Base-by-base conservation (phyloP, 2,329 filamentous ascomycete genomes). In the Acarospora socialis region DNA sequence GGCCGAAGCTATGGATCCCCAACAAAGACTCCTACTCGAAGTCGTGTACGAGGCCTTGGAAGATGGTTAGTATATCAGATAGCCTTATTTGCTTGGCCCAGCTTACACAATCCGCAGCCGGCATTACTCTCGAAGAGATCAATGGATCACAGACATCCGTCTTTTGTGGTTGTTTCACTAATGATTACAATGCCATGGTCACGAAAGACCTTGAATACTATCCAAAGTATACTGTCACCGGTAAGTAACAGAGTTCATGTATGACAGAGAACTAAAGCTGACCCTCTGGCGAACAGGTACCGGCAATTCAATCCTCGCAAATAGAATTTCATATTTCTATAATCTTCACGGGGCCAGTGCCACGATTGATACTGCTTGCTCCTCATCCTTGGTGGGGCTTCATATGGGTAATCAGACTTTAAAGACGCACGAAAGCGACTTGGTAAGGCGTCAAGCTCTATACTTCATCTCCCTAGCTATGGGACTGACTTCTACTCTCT, bases 1-100 rank as follows among this genome's bases (percentile, higher is more conserved):
- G 29, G 38, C 40, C 8, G 35, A 41, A 25, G 34, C 38, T 8
- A 40, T 42, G 35, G 40, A 42, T 24, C 40, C 40, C 7, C 38
- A 41, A 32, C 35, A 41, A 28, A 23, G 40, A 30, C 15, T 39
- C 14, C 18, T 42, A 15, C 30, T 42, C 8, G 38, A 42, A 16
- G 31, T 35, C n/a, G 27, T 30, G 2, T 41, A 39, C 20, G 38
- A 41, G 21, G 38, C 38, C 8, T 32, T 42, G 12, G 40, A 42
- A 28, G 32, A 42, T 21, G 37, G 33, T 33, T 17, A 16, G 29
- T 27, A 9, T 30, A n/a, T n/a, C n/a, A n/a, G n/a, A n/a, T n/a
- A n/a, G n/a, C n/a, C n/a, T n/a, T n/a, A n/a, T n/a, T n/a, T n/a
- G n/a, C n/a, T n/a, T n/a, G n/a, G n/a, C n/a, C n/a, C n/a, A n/a